These are phyloP conservation scores for Amaranthus tricolor DNA, from an alignment of 179 eudicot species.

Conservation along the genomic window DNA sequence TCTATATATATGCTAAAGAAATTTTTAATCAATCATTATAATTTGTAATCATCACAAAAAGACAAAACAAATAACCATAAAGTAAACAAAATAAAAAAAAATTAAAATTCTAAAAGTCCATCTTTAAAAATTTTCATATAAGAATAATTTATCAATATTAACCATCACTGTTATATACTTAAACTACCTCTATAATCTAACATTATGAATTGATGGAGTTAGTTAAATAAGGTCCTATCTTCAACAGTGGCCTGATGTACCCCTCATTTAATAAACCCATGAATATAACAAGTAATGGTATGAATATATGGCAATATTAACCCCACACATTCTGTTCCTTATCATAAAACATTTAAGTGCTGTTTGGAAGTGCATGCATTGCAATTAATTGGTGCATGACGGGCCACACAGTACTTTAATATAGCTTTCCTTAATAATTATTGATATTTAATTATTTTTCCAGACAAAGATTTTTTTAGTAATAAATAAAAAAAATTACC, in stretches of 20 bases:
- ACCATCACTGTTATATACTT: no score
- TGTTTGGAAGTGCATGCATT: neutral
- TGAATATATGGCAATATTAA: neutral
- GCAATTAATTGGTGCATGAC: conserved; percentile 2
- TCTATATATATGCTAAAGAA: no score
- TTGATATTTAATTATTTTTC: neutral
- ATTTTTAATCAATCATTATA: no score
- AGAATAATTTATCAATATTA: no score
- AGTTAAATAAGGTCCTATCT: neutral
- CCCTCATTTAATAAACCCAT: neutral
- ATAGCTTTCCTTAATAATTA: neutral
- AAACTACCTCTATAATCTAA: no score
- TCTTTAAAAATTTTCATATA: neutral
- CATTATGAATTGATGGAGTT: no score
- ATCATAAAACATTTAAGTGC: neutral
- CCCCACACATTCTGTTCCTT: neutral
- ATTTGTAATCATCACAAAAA: no score
- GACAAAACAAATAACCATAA: no score
- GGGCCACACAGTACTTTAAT: neutral
- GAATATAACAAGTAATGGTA: neutral
- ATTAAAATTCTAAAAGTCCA: neutral
- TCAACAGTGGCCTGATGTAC: conserved; percentile 1
- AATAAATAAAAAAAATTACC: no score
- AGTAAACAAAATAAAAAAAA: no score
- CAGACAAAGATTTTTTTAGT: neutral